Conservation (phyloP, 768 basidiomycete species). For the Suillus alpinus region DNA sequence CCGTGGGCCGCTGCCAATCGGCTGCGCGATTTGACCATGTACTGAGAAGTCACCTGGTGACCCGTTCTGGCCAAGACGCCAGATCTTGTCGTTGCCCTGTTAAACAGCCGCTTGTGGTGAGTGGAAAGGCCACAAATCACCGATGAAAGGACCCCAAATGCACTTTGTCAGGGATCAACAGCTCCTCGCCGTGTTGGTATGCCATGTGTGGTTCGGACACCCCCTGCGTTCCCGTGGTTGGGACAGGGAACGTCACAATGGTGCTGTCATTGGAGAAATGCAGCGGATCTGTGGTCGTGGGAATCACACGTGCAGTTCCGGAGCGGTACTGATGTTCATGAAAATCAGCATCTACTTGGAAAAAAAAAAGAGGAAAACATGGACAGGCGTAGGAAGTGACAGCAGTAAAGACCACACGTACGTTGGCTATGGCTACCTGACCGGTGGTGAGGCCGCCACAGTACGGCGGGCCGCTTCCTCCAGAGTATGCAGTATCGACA, state of each 20-base stretch:
- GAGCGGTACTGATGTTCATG: slow-evolving; percentile 40
- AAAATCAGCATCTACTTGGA: background rate
- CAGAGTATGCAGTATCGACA: slow-evolving; percentile 46
- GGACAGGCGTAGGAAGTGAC: background rate
- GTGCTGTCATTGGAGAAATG: slow-evolving; percentile 34
- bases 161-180: slow-evolving; percentile 67
- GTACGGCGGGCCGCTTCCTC: slow-evolving; percentile 52
- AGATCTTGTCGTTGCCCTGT: slow-evolving; percentile 68
- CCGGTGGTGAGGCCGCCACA: slow-evolving; percentile 50
- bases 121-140: background rate
- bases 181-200: slow-evolving; percentile 49
- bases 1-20: slow-evolving; percentile 64
- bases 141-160: slow-evolving; percentile 13
- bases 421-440: slow-evolving; percentile 59
- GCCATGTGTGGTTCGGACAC: slow-evolving; percentile 69
- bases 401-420: slow-evolving; percentile 24
- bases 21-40: slow-evolving; percentile 59
- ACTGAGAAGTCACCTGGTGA: slow-evolving; percentile 47
- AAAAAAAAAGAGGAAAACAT: too few relatives aligned
- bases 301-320: slow-evolving; percentile 54
- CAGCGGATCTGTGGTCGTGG: slow-evolving; percentile 38
- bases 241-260: slow-evolving; percentile 53
- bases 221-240: slow-evolving; percentile 22
- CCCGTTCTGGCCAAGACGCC: slow-evolving; percentile 52
- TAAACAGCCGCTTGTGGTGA: background rate